These are phyloP conservation scores for Xylariaceae sp. DNA, from an alignment of 2,329 filamentous ascomycete species.

Conservation along the genomic window DNA sequence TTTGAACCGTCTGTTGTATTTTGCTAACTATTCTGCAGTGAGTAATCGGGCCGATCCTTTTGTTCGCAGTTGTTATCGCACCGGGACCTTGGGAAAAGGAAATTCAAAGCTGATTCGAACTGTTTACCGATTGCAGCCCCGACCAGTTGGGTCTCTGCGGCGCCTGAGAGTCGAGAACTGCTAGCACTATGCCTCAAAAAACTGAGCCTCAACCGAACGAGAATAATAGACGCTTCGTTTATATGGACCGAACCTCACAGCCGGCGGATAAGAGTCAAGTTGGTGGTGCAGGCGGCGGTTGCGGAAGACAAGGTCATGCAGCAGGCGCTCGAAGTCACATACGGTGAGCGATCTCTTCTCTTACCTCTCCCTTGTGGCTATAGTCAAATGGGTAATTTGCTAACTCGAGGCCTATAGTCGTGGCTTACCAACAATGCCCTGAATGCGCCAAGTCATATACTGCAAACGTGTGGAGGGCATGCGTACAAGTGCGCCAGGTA, in stretches of 20 bases:
- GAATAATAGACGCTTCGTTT: conserved; percentile 93
- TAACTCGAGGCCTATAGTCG: conserved; percentile 43
- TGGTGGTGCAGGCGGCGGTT: conserved; percentile 77
- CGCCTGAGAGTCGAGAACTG: conserved; percentile 85
- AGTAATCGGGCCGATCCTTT: conserved; percentile 1
- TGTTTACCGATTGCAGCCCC: conserved; percentile 48
- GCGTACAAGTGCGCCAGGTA: conserved; percentile 82
- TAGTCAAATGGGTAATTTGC: not conserved
- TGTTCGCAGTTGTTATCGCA: not conserved
- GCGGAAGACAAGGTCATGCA: conserved; percentile 68
- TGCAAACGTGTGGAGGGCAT: conserved; percentile 89
- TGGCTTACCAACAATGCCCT: conserved; percentile 88
- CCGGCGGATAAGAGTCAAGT: conserved; percentile 84
- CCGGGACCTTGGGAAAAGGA: not conserved
- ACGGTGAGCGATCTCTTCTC: conserved; percentile 35
- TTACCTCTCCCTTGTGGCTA: not conserved
- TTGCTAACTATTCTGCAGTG: conserved; percentile 14
- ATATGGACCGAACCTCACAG: conserved; percentile 99
- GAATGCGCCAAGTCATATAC: conserved; percentile 96
- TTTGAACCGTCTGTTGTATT: conserved; percentile 58
- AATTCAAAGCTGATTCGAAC: not conserved
- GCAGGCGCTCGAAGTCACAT: conserved; percentile 93
- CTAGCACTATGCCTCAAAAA: conserved; percentile 88
- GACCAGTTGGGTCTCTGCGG: conserved; percentile 76
- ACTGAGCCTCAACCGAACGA: conserved; percentile 77